Base-by-base conservation (phyloP, 2,329 filamentous ascomycete species). In the Fusarium torulosum region DNA sequence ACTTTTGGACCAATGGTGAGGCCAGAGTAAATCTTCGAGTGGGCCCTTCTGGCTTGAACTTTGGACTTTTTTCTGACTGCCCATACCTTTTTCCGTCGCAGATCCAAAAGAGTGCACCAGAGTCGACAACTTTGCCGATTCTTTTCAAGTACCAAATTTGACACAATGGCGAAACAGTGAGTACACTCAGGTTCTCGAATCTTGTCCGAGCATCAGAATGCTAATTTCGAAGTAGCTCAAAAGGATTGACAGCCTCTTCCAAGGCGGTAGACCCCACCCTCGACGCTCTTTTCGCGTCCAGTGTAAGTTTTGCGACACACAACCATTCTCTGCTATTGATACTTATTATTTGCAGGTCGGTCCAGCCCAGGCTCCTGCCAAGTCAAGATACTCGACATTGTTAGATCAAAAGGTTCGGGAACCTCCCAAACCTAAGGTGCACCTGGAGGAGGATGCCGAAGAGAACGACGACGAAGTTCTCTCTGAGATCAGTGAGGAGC, bases 231-330 rank as follows among this genome's bases (percentile, higher is more conserved):
- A 50, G 21, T 65, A 84, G 81, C 67, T 79, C 78, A 74, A 72
- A 75, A 44, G 71, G 73, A 57, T 71, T 87, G 62, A 69, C 77
- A 51, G 82, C 81, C 64, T 79, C 83, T 35, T 79, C 81, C 57
- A 86, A 86, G 77, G 83, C 84, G 61, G 82, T 93, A 62, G 91
- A 94, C 81, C 90, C 91, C 76, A 81, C 84, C 56, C 82, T 94
- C 69, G 84, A 89, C 73, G 88, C 90, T 63, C 84, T 94, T 38
- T 94, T 94, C 79, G 85, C 89, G 58, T 82, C 85, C 58, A 93
- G 91, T 82, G 91, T 93, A 85, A 81, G 89, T 85, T 60, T 44
- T 55, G 54, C 59, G 52, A 62, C 58, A 43, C 37, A 11, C 35
- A 13, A 62, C 15, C 31, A 21, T 54, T 56, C 45, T 46, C 44